phyloP scores from a whole-genome alignment of 371 early-diverging fungal genomes.

The Syncephalis fuscata region DNA sequence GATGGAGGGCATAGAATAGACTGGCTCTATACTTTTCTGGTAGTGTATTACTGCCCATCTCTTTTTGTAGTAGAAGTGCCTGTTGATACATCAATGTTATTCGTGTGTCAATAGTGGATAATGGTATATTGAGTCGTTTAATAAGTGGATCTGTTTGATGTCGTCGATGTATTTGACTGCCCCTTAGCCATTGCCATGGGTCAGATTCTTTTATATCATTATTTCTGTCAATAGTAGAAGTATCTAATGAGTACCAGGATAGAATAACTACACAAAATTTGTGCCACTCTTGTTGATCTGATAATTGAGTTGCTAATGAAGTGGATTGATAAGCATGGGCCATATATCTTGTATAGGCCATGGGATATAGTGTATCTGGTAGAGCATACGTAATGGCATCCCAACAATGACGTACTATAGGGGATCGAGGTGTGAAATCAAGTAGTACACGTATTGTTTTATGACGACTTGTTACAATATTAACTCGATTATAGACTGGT shows the following conservation, averaged over 20 bases:
- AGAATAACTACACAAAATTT: slow-evolving; percentile 27
- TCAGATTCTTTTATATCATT: no score
- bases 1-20: slow-evolving; percentile 28
- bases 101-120: slow-evolving; percentile 1
- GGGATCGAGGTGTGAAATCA: slow-evolving; percentile 15
- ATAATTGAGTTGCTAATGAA: not conserved
- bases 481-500: slow-evolving; percentile 24
- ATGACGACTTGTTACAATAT: slow-evolving; percentile 11
- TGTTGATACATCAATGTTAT: slow-evolving; percentile 7
- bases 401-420: slow-evolving; percentile 22
- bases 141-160: slow-evolving; percentile 2
- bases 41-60: slow-evolving; percentile 8
- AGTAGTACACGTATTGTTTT: slow-evolving; percentile 16
- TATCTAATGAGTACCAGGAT: slow-evolving; percentile 20
- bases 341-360: slow-evolving; percentile 16
- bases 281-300: slow-evolving; percentile 25
- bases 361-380: slow-evolving; percentile 13
- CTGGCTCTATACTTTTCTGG: slow-evolving; percentile 10
- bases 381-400: slow-evolving; percentile 26
- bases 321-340: slow-evolving; percentile 7
- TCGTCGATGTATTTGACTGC: slow-evolving; percentile 1
- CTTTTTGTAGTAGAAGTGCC: slow-evolving; percentile 8
- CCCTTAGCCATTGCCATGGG: slow-evolving; percentile 1
- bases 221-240: not conserved
- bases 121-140: slow-evolving; percentile 1